Base-by-base conservation (phyloP, 192 early-diverging fungal genomes). In the Coemansia sp. region DNA sequence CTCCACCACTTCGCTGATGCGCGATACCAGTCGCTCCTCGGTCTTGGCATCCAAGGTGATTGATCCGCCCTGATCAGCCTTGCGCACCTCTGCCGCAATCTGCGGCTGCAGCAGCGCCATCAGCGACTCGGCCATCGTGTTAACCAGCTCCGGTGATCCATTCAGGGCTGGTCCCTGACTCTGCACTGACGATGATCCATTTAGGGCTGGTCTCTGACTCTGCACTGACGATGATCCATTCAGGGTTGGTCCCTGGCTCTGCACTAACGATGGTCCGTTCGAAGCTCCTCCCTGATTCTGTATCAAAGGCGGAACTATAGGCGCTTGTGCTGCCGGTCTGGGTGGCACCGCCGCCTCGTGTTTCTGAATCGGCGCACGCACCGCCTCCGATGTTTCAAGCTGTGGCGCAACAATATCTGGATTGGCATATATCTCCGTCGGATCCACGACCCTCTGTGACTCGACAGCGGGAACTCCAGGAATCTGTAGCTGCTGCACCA, bases 401-500 rank as follows among this genome's bases (percentile, higher is more conserved):
- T 2, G 47, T 24, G 26, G 63, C 23, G 18, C 18, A n/a, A 38
- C 20, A 5, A 52, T 18, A 1, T 39, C 11, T n/a, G 71, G 9
- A 50, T 48, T 51, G 22, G 66, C 52, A 11, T 72, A 78, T 19
- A 69, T 48, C n/a, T 26, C 54, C 9, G 75, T 63, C 0, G 75
- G 75, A 49, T 78, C 75, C 3, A 60, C 45, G 20, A 78, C 35
- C 0, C 9, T n/a, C 45, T 78, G 58, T 22, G 58, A 16, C 29
- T 73, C 64, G 2, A 61, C 60, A 12, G 70, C 18, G 7, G 48
- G 57, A 20, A 73, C 27, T 11, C 53, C 64, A 16, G 55, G 8
- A 11, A 78, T 73, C 61, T 78, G 75, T 11, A 78, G 61, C 66
- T 78, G 75, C 51, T 78, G 75, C 1, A 78, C 69, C 19, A 73